Evolutionary conservation across 139 green algal species (phyloP), one percentile per base, ranked within the genome.

Genomic region (Picochlorum sp.): DNA sequence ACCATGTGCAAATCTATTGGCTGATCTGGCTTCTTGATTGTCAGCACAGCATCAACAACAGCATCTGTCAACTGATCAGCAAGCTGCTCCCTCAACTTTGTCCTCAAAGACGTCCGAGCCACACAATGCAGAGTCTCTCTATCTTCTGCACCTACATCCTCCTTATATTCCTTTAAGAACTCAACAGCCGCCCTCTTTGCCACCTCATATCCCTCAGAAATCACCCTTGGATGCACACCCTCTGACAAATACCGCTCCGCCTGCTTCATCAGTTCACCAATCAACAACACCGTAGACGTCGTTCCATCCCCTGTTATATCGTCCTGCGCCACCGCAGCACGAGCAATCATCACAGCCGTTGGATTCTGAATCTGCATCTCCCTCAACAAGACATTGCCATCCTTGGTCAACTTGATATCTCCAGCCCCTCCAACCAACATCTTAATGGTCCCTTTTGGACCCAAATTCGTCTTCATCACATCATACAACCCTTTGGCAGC

Each of bases 341-440:
- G 80, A 7, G 94, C 94, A 65, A 99, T 99, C 92, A 99, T 98
- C 15, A 99, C 85, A 3, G 94, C 94, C 3, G 92, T 99, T n/a
- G 94, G 94, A 80, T 99, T 98, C 60, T 98, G 94, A 59, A 99
- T 99, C 72, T 99, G 94, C 90, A 98, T 96, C 75, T 97, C 91
- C 1, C 87, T 67, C 49, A 97, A 75, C 31, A 97, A 81, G 37
- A 97, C 91, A 75, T 96, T 96, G 59, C 91, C 91, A 62, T 97
- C 91, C 77, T 97, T 98, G 1, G 92, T 98, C 13, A 98, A 86
- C 77, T 96, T 97, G 65, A 98, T 96, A 66, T 95, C 90, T 80
- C 90, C 90, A 21, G 90, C 84, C 49, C 90, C 90, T 20, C 83
- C 84, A 4, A 97, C 90, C 18, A 97, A 80, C 94, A 99, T 99